phyloP scores from a whole-genome alignment of 169 alveolate species.

The Babesia sp. region DNA sequence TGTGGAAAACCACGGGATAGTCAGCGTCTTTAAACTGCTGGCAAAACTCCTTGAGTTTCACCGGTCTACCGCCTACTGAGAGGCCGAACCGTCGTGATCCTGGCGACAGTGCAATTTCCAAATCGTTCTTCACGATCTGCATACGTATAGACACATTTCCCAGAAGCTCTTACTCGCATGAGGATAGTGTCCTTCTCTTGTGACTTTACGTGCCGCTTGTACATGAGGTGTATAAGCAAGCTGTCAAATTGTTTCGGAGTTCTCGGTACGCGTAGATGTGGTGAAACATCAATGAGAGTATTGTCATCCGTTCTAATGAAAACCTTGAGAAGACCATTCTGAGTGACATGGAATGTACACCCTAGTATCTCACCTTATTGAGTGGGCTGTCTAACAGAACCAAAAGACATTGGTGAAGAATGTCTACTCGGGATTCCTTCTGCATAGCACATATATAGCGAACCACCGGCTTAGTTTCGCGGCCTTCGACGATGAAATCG shows the following conservation, averaged over 20 bases:
- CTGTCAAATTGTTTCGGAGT: constrained; percentile 79
- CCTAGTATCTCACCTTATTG: constrained; percentile 45
- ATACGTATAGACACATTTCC: background rate
- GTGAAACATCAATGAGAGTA: constrained; percentile 83
- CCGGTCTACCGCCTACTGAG: constrained; percentile 76
- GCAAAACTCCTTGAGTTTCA: constrained; percentile 70
- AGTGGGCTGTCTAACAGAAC: constrained; percentile 84
- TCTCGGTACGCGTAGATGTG: constrained; percentile 85
- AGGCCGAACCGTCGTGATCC: constrained; percentile 82
- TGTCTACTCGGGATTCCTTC: constrained; percentile 84
- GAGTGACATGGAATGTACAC: constrained; percentile 9
- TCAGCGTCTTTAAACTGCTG: constrained; percentile 64
- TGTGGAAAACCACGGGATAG: constrained; percentile 77
- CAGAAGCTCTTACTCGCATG: constrained; percentile 53
- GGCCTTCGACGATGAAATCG: background rate
- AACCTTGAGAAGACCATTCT: constrained; percentile 78
- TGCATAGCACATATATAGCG: constrained; percentile 27
- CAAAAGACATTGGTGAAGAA: constrained; percentile 86
- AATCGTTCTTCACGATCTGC: constrained; percentile 81
- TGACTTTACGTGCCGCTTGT: constrained; percentile 80
- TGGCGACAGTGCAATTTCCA: constrained; percentile 76
- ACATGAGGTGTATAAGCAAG: constrained; percentile 77
- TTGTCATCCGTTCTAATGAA: constrained; percentile 82
- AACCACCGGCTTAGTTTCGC: background rate
- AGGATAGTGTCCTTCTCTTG: constrained; percentile 73